Evolutionary conservation across 1,139 yeast genomes (phyloP).

Genomic region (Candida sp.): DNA sequence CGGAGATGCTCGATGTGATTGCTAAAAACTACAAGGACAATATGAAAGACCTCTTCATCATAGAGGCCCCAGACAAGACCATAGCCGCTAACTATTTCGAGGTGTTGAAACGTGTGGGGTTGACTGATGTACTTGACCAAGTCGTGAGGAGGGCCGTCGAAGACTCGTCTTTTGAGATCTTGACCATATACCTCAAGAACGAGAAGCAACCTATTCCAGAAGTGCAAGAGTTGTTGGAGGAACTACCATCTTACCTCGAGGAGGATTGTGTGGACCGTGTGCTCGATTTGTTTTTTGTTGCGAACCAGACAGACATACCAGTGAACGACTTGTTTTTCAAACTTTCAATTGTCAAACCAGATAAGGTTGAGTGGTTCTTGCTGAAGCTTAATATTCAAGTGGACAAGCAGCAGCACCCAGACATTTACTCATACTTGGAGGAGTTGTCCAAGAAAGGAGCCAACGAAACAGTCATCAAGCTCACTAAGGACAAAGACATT

Average conservation of each 20-base stretch:
- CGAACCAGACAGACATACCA: constrained; percentile 17
- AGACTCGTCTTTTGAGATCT: constrained; percentile 10
- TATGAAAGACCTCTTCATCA: neutral
- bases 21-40: neutral
- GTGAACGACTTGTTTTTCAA: constrained; percentile 38
- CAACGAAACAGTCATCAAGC: constrained; percentile 17
- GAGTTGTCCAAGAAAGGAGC: constrained; percentile 14
- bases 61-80: constrained; percentile 1
- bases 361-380: constrained; percentile 16
- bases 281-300: constrained; percentile 21
- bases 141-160: constrained; percentile 25
- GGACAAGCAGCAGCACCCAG: constrained; percentile 12
- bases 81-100: constrained; percentile 8
- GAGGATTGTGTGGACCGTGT: constrained; percentile 29
- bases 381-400: constrained; percentile 8
- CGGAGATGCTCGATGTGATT: constrained; percentile 1
- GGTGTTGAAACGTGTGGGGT: constrained; percentile 5
- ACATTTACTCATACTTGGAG: constrained; percentile 16
- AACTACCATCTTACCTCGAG: constrained; percentile 31
- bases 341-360: constrained; percentile 20
- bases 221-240: constrained; percentile 17
- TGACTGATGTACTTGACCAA: constrained; percentile 10
- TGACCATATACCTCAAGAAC: constrained; percentile 6
- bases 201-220: constrained; percentile 3
- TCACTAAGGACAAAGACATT: constrained; percentile 16